Conservation (phyloP, 2,329 filamentous ascomycete genomes). For the Arthrobotrys conoides region DNA sequence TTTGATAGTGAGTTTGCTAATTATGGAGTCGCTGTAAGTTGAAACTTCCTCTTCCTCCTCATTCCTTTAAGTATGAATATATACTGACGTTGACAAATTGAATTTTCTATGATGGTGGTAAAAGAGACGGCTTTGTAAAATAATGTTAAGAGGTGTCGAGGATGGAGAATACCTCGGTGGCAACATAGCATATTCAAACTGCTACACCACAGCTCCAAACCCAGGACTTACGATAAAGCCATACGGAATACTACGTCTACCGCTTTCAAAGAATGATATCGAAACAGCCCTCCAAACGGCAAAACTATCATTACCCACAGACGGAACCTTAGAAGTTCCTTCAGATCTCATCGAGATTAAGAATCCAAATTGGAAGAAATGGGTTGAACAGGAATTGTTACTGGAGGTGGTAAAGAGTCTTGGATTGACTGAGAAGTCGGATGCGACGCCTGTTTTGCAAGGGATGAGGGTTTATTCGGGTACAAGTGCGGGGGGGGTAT, state of each 20-base stretch:
- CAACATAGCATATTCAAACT: no score
- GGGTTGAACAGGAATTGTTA: neutral
- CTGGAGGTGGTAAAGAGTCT: neutral
- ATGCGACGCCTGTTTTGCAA: no score
- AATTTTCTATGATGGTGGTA: no score
- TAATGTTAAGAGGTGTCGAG: no score
- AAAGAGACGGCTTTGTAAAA: no score
- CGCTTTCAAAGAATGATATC: slow-evolving; percentile 9
- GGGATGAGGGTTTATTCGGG: neutral
- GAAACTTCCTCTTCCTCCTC: no score
- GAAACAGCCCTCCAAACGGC: neutral
- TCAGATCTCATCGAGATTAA: neutral
- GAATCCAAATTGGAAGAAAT: neutral
- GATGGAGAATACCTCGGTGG: no score
- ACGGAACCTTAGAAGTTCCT: neutral
- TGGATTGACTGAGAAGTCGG: no score
- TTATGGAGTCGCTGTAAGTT: no score
- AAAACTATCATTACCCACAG: neutral
- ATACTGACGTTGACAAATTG: no score
- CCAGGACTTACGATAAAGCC: neutral
- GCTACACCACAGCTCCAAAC: neutral
- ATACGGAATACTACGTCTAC: slow-evolving; percentile 9
- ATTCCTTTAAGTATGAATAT: no score
- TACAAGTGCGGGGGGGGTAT: slow-evolving; percentile 1
- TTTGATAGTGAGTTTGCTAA: no score